A percentile compares a stretch with the other conserved stretches of the same genome.
phyloP scores from a whole-genome alignment of 2,329 filamentous ascomycete species.

The Tolypocladium sp. region DNA sequence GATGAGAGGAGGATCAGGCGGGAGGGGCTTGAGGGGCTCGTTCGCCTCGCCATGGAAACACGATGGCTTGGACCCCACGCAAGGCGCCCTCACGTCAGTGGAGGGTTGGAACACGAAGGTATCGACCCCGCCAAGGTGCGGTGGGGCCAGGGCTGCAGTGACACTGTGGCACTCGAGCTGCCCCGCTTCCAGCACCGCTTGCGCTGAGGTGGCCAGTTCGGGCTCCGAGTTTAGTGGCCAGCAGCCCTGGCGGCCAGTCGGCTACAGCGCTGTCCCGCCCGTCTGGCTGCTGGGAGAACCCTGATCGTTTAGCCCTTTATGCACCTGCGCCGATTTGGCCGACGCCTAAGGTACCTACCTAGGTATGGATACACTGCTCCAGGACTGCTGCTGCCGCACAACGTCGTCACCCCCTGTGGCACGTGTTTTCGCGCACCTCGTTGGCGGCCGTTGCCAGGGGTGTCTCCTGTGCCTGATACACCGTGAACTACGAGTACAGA shows the following conservation, averaged over 20 bases:
- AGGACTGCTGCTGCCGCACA: background rate
- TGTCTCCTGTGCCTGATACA: background rate
- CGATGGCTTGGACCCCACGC: background rate
- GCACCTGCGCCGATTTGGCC: background rate
- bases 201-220: background rate
- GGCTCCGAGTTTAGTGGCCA: background rate
- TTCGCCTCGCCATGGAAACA: background rate
- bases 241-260: background rate
- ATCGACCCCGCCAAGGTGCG: background rate
- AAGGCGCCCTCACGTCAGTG: background rate
- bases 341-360: background rate
- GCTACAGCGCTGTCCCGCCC: background rate
- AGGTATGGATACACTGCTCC: too few species aligned
- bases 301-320: background rate
- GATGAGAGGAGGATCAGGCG: background rate
- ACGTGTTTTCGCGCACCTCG: conserved; percentile 1
- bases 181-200: background rate
- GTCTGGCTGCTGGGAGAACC: background rate
- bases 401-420: background rate
- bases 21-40: background rate
- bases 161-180: background rate
- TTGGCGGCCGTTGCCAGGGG: background rate
- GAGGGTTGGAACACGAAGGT: background rate
- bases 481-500: background rate
- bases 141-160: background rate